These are phyloP conservation scores for Sugiyamaella grinbergsii DNA, from an alignment of 1,139 yeast genomes.

Conservation along the genomic window DNA sequence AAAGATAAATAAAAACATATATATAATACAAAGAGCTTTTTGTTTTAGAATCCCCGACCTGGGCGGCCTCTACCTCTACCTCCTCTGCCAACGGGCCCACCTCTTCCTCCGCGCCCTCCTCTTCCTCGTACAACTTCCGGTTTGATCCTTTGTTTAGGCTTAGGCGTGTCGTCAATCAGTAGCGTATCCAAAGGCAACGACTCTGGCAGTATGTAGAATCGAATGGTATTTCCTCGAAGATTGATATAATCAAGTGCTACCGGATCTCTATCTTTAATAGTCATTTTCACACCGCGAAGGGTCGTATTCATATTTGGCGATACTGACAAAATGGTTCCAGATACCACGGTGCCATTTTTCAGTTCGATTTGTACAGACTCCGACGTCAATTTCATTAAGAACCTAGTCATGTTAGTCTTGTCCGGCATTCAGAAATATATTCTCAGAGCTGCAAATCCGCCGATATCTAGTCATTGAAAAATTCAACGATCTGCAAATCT, in stretches of 20 bases:
- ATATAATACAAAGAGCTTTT: conserved; percentile 6
- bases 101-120: conserved; percentile 39
- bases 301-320: conserved; percentile 93
- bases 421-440: background rate
- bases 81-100: conserved; percentile 37
- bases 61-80: conserved; percentile 38
- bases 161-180: conserved; percentile 60
- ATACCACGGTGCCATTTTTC: conserved; percentile 79
- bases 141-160: conserved; percentile 40
- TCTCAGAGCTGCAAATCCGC: background rate
- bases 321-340: conserved; percentile 76
- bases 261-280: conserved; percentile 72
- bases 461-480: background rate
- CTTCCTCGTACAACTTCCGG: conserved; percentile 32
- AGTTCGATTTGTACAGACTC: conserved; percentile 92
- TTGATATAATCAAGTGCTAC: conserved; percentile 75
- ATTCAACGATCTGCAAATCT: background rate
- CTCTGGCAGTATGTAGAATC: conserved; percentile 86
- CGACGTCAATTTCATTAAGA: conserved; percentile 81
- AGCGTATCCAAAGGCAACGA: conserved; percentile 79
- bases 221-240: conserved; percentile 85
- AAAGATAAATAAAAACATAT: conserved; percentile 1
- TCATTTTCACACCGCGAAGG: conserved; percentile 77
- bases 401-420: conserved; percentile 44
- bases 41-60: conserved; percentile 34